Evolutionary conservation across 805 yeast species (phyloP), one percentile per base, ranked within the genome.

Genomic region (Starmera quercuum): DNA sequence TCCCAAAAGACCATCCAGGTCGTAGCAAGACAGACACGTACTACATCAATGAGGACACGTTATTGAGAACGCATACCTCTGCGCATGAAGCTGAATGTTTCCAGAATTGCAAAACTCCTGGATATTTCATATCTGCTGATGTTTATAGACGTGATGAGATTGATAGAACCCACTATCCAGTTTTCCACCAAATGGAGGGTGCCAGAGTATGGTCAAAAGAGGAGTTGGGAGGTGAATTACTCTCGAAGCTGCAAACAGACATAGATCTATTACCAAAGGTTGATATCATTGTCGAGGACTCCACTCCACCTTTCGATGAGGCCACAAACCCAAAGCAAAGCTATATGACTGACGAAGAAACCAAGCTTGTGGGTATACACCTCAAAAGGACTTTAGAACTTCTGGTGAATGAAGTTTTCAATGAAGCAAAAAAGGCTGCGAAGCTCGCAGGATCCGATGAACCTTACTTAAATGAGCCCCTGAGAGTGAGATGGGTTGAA

Each of bases 141-240:
- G 98, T 92, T 8, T 92, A 88, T 53, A 71, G 98, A 50, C 72
- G 95, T 49, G 98, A 92, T 59, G 95, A 90, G 49, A 85, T 92
- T 36, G 98, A 92, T 58, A 70, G 84, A 44, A 87, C 97, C 0
- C 98, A 92, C 56, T 92, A 92, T 54, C 97, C 98, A 1, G 97
- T 83, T 1, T 92, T 92, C 61, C 97, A 92, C 51, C 98, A 92
- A 58, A 76, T 92, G 86, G 98, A 92, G 59, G 98, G 97, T 30
- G 97, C 95, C 3, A 65, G 92, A 38, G 57, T 80, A 3, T 92
- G 97, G 97, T 62, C 73, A 7, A 63, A 80, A 34, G 54, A 58
- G 10, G 69, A 65, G 3, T 30, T 34, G 36, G 44, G 22, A 35
- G 50, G 49, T 4, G 54, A 53, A 7, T 58, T 77, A 18, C 49